These are phyloP conservation scores for Odonthalia washingtoniensis DNA, from an alignment of 31 red algal species.

Conservation along the genomic window DNA sequence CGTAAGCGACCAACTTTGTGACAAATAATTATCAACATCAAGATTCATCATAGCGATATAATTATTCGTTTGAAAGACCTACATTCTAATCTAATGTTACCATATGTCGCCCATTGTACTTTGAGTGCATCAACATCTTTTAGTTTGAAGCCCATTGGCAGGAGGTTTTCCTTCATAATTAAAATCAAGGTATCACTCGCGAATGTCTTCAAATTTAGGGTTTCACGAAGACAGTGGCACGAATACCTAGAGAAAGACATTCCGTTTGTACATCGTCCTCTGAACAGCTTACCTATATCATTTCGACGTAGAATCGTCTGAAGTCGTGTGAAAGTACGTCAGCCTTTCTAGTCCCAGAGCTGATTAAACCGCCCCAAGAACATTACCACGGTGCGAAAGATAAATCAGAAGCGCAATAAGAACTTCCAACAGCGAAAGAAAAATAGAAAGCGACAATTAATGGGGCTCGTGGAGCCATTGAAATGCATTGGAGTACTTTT, in stretches of 20 bases:
- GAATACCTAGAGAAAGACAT: no score
- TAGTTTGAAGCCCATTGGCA: conserved; percentile 39
- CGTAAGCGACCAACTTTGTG: conserved; percentile 69
- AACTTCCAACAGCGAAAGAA: no score
- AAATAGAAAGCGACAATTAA: no score
- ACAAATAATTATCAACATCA: conserved; percentile 85
- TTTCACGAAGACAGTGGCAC: conserved; percentile 57
- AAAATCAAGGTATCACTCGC: neutral
- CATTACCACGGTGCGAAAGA: neutral
- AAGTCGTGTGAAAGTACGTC: conserved; percentile 58
- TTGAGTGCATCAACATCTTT: conserved; percentile 53
- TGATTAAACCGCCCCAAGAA: neutral
- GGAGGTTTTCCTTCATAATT: conserved; percentile 62
- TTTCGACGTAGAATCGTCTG: conserved; percentile 47
- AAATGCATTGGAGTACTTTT: no score
- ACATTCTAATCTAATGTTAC: no score
- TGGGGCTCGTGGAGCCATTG: no score
- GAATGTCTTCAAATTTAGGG: conserved; percentile 61
- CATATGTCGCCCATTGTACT: conserved; percentile 51
- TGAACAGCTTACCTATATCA: neutral
- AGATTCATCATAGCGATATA: conserved; percentile 83
- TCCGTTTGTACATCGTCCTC: no score
- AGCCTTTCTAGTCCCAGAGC: neutral
- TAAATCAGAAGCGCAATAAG: no score
- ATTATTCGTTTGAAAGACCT: conserved; percentile 78